Base-by-base conservation (phyloP, 1,139 yeast genomes). In the Diutina siamensis region DNA sequence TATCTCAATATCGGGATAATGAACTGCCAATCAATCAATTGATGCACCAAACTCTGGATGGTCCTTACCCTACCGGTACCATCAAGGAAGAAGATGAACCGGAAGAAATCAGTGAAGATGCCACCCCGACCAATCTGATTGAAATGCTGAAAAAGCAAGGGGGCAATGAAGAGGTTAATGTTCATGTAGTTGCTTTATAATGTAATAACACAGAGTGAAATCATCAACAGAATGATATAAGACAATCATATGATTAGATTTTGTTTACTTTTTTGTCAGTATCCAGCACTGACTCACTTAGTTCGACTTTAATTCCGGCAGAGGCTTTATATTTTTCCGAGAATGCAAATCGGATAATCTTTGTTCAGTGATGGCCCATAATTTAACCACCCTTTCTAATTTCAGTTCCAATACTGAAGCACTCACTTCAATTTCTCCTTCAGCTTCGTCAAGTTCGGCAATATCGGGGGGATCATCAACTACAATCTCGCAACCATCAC, bases 301-400 rank as follows among this genome's bases (percentile, higher is more conserved):
- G 12, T 9, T 31, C 4, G 34, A 7, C 15, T 25, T 25, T 25
- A 31, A 9, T 31, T 31, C 34, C 34, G 34, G 34, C 34, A 31
- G 34, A 4, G 34, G 15, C 34, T 31, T 31, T 10, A 31, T 10
- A 12, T 31, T 13, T n/a, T 13, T 9, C 15, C 34, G 13, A 7
- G 68, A 55, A 49, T 68, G 66, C 50, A 67, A 59, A 46, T 63
- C 65, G 44, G 65, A 62, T 47, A 74, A 57, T 51, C 72, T 63
- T 54, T 75, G 77, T 53, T 77, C 84, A 4, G 80, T 72, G 63
- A 82, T 74, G 2, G 74, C 65, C 80, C 84, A 77, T 44, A 81
- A 57, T 57, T 76, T 77, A 47, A 80, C 67, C 44, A 80, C 62
- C 47, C 74, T 68, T 49, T 76, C 78, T 46, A 82, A 58, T 50